phyloP scores from a whole-genome alignment of 2,329 filamentous ascomycete species.

The Claviceps sorghi region DNA sequence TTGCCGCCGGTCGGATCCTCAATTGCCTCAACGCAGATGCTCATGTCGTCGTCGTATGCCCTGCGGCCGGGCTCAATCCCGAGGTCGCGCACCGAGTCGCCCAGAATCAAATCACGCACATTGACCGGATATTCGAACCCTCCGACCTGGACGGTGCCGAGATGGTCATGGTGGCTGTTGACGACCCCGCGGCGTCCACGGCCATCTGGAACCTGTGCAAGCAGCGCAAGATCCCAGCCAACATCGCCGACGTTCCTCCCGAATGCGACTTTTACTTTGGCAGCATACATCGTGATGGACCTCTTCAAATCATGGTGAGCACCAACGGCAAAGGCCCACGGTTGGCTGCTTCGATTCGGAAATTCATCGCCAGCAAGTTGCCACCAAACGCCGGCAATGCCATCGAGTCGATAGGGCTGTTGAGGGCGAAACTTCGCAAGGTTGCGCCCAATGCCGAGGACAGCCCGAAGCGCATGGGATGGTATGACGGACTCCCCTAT shows the following conservation, averaged over 20 bases:
- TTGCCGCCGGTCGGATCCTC: conserved; percentile 85
- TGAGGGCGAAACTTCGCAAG: conserved; percentile 66
- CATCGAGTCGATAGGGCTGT: conserved; percentile 66
- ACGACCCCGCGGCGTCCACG: conserved; percentile 82
- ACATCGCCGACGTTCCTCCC: conserved; percentile 90
- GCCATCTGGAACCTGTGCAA: conserved; percentile 91
- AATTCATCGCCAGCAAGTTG: conserved; percentile 62
- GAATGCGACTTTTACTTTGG: conserved; percentile 99
- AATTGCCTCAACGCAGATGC: conserved; percentile 93
- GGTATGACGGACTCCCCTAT: conserved; percentile 34
- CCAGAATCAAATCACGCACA: conserved; percentile 59
- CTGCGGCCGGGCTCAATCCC: conserved; percentile 63
- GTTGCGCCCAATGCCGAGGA: conserved; percentile 59
- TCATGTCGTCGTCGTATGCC: conserved; percentile 72
- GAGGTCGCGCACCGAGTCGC: conserved; percentile 76
- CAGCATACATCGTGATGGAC: conserved; percentile 85
- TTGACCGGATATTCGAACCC: conserved; percentile 73
- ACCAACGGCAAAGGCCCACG: conserved; percentile 94
- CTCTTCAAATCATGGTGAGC: conserved; percentile 95
- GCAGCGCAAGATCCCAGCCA: conserved; percentile 67
- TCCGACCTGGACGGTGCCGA: conserved; percentile 67
- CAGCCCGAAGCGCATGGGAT: conserved; percentile 78
- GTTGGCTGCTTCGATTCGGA: conserved; percentile 71
- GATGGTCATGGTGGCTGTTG: conserved; percentile 88
- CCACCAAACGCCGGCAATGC: conserved; percentile 72